These are phyloP conservation scores for Globisporangium lucens DNA, from an alignment of 352 stramenopile genomes.

Conservation along the genomic window DNA sequence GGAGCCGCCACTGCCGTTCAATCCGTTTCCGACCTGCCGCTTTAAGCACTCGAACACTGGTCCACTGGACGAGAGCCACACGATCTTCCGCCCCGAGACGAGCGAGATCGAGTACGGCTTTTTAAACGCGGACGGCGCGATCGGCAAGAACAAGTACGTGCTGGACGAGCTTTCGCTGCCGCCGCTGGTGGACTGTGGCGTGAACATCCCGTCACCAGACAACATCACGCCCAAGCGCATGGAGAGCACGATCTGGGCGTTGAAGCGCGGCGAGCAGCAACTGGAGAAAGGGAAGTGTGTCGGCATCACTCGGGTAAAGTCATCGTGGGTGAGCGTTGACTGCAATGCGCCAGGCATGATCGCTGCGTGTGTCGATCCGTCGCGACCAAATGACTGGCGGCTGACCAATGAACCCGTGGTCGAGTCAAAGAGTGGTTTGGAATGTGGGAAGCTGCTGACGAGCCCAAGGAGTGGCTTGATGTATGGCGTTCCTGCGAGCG, in stretches of 20 bases:
- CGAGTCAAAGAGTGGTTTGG: slow-evolving; percentile 27
- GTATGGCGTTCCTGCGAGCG: slow-evolving; percentile 46
- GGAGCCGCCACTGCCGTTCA: slow-evolving; percentile 60
- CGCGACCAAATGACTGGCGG: slow-evolving; percentile 35
- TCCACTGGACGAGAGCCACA: slow-evolving; percentile 41
- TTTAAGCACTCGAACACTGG: slow-evolving; percentile 39
- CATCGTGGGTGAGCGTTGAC: slow-evolving; percentile 56
- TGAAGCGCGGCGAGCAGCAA: slow-evolving; percentile 28
- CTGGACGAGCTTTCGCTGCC: slow-evolving; percentile 68
- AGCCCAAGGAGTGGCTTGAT: slow-evolving; percentile 3
- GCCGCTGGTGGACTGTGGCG: slow-evolving; percentile 57
- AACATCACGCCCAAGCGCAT: slow-evolving; percentile 85
- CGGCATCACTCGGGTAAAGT: slow-evolving; percentile 33
- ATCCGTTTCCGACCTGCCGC: slow-evolving; percentile 57
- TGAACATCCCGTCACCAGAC: slow-evolving; percentile 79
- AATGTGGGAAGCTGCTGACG: background rate
- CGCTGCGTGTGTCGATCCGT: slow-evolving; percentile 32
- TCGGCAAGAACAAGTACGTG: slow-evolving; percentile 66
- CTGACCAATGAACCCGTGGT: slow-evolving; percentile 25
- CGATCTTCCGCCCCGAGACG: slow-evolving; percentile 78
- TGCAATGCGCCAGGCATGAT: slow-evolving; percentile 43
- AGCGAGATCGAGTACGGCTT: slow-evolving; percentile 86
- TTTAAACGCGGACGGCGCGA: slow-evolving; percentile 69
- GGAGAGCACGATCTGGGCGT: slow-evolving; percentile 64
- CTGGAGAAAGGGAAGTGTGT: slow-evolving; percentile 48